phyloP scores from a whole-genome alignment of 1,139 yeast species.

The Hanseniaspora gamundiae region DNA sequence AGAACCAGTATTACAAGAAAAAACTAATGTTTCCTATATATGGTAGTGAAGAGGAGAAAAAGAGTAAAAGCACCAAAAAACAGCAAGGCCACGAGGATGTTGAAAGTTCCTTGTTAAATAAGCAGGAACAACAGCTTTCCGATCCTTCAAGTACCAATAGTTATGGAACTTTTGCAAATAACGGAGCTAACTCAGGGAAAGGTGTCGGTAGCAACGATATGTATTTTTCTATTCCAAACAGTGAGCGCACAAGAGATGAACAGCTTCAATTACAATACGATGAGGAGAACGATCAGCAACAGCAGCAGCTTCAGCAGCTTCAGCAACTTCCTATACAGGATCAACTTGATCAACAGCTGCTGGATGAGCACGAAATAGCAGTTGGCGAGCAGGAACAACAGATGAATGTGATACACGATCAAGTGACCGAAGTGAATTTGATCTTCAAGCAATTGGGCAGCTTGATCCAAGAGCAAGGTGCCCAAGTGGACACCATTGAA shows the following conservation, averaged over 20 bases:
- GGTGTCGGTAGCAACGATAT: conserved; percentile 7
- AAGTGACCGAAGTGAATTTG: conserved; percentile 72
- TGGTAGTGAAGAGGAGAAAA: conserved; percentile 5
- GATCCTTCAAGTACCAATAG: too few species aligned
- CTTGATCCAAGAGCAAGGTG: conserved; percentile 73
- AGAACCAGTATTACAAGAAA: conserved; percentile 29
- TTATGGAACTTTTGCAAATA: background rate
- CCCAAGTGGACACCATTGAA: conserved; percentile 71
- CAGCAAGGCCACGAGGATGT: too few species aligned
- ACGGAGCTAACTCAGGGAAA: conserved; percentile 8
- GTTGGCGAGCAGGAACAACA: conserved; percentile 71
- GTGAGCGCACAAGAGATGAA: conserved; percentile 30
- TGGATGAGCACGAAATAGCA: conserved; percentile 54
- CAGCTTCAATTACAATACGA: conserved; percentile 27
- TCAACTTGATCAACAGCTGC: conserved; percentile 44
- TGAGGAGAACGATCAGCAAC: conserved; percentile 21
- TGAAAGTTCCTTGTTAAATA: too few species aligned
- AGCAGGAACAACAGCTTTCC: too few species aligned
- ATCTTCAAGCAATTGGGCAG: conserved; percentile 73
- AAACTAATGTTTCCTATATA: conserved; percentile 24
- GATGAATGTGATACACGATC: conserved; percentile 58
- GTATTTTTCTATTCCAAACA: conserved; percentile 22
- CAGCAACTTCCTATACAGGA: conserved; percentile 29
- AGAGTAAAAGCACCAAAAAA: background rate
- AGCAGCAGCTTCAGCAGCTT: conserved; percentile 21